Conservation (phyloP, 768 basidiomycete species). For the Serendipita sp. region DNA sequence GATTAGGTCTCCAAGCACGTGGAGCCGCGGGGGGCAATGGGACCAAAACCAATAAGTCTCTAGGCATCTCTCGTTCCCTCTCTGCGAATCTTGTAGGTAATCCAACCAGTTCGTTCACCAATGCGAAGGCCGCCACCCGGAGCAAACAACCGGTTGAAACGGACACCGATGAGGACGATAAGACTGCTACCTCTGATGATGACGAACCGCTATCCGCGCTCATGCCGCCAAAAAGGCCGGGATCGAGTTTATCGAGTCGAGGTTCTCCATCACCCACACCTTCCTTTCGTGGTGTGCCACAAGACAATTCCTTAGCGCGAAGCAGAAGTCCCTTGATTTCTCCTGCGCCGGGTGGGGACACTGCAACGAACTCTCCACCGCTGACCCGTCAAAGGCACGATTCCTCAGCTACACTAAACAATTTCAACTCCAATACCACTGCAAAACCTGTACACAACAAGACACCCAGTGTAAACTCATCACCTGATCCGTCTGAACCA, state of each 20-base stretch:
- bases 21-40: neutral
- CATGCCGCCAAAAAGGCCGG: conserved; percentile 48
- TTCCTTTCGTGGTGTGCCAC: neutral
- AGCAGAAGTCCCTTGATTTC: too few relatives aligned
- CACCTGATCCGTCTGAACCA: neutral
- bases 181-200: conserved; percentile 27
- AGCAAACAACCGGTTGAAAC: conserved; percentile 23
- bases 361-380: too few relatives aligned
- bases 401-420: too few relatives aligned
- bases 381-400: too few relatives aligned
- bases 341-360: too few relatives aligned
- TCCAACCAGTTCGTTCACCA: neutral
- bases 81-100: neutral
- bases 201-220: conserved; percentile 50
- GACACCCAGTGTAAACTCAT: too few relatives aligned
- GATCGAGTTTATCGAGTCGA: conserved; percentile 33
- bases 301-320: too few relatives aligned
- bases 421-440: too few relatives aligned
- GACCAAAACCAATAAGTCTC: neutral
- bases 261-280: conserved; percentile 17
- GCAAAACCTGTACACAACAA: too few relatives aligned
- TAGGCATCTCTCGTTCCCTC: neutral
- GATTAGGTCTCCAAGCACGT: neutral
- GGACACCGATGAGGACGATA: conserved; percentile 22
- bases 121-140: neutral